Evolutionary conservation across 768 basidiomycete species (phyloP), one percentile per base, ranked within the genome.

Genomic region (Floccularia luteovirens): DNA sequence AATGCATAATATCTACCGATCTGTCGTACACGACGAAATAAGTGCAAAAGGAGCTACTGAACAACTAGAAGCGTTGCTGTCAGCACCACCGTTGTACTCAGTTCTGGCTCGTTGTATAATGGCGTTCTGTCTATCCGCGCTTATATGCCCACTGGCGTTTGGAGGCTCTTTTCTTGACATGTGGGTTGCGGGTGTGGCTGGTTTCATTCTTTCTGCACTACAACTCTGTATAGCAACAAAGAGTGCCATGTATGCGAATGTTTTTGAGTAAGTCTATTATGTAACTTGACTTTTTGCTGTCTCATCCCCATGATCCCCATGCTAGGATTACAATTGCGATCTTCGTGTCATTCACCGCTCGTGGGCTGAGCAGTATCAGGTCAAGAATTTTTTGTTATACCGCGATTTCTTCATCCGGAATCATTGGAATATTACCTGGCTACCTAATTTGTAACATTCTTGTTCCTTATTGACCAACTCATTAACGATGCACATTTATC

Each of bases 11-110:
- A 69, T 93, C 44, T 97, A 96, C 60, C 82, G 90, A 41, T 59
- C 70, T 14, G 92, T 97, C 42, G 79, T 96, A 5, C 92, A 96
- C 59, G 92, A 96, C 53, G 87, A 90, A 61, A 79, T 90, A 53
- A 85, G 85, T 39, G 93, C 90, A 3, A 80, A 79, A 44, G 69
- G 75, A 39, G 93, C 86, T 1, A 75, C 77, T 5, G 69, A 69
- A 22, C 69, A 76, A 34, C 67, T 93, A 13, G 70, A 80, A 12
- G 62, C 62, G 1, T 60, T 93, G n/a, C 58, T 93, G 36, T 63
- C 68, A 14, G 69, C 76, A 4, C 70, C 75, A 19, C 77, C 85
- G 7, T 60, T 82, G 38, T 90, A 90, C 58, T 62, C 76, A 3
- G 57, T 72, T 20, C 61, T 67, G 55, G 64, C 77, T 48, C 75